Evolutionary conservation across 129 eudicot genomes (phyloP), one percentile per base, ranked within the genome.

Genomic region (Flaveria bidentis): DNA sequence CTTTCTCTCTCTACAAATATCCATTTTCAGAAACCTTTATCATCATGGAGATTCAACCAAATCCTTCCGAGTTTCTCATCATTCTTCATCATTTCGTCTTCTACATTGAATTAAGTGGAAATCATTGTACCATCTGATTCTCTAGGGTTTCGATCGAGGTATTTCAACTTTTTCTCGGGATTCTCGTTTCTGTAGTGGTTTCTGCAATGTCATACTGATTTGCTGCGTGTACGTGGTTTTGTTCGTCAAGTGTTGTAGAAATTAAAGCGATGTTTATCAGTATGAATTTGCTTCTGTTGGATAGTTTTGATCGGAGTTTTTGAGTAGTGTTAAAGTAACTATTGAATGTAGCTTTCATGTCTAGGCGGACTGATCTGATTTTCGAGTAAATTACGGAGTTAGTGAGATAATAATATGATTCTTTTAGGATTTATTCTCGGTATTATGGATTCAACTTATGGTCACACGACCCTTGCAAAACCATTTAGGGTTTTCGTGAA

Each of bases 1-100:
- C 65, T 73, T 68, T 80, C 79, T 72, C 75, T 50, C 72, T 46
- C 82, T 76, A 51, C 9, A 76, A 20, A 18, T 67, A 64, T 30
- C 62, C 50, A 51, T 76, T 50, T 39, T n/a, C 75, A 26, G 64
- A 80, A 73, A 67, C 52, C 80, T 66, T 33, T 20, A 20, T 20
- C 73, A 26, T 9, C 65, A 80, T 74, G 68, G 74, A 49, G 55
- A 17, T 39, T 80, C 18, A 64, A 69, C 28, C 67, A 69, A 64
- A 73, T 50, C 47, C 20, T 55, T 41, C 51, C 2, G 49, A 25
- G 28, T 41, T 49, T 5, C 20, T 64, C 73, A 23, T 64, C 33
- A 65, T 6, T 65, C n/a, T 23, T 73, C 60, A 23, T 23, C 26
- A 50, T 13, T 45, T 23, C 22, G 5, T 16, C 11, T 30, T 28